Evolutionary conservation across 2,329 filamentous ascomycete genomes (phyloP), one percentile per base, ranked within the genome.

Genomic region (Cylindrodendrum hubeiense): DNA sequence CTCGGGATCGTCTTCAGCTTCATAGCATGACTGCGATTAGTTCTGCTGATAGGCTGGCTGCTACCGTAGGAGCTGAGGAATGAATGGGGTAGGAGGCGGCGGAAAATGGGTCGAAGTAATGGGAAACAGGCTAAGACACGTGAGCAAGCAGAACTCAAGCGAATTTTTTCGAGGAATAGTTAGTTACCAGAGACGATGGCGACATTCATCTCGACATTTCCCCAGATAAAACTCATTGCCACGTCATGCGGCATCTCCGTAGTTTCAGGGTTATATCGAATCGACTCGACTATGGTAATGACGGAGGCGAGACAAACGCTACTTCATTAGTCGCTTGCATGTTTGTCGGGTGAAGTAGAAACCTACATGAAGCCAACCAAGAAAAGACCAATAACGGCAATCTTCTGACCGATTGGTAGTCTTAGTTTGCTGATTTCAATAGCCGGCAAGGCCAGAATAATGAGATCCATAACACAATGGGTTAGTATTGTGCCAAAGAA

Each of bases 381-480:
- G 50, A 76, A 77, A 9, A 77, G 65, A 5, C 68, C 68, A 7
- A 63, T 59, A 4, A 74, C 65, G 6, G 68, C 74, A 28, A 76
- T 47, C 37, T 74, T 76, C 54, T 76, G 75, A 3, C 65, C 58
- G 1, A 65, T 57, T 1, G 63, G 72, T 5, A 77, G 66, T 12
- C 71, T 57, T 15, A 79, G 67, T 26, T 71, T 71, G 9, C 67
- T 51, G 1, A 79, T 70, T 59, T 78, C 72, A 24, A 77, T 61
- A 7, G 76, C 39, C 0, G 78, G 78, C 1, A 80, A 47, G 2
- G 68, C 41, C 1, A 80, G 22, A 4, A 80, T 79, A 4, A 64
- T 58, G 7, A 79, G 13, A 7, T 80, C 79, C 57, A 80, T 71
- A 1, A 77, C 15, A 5, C 75, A 67, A 50, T 81, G 78, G 0